Base-by-base conservation (phyloP, 2,329 filamentous ascomycete genomes). In the Aureobasidium sp. region DNA sequence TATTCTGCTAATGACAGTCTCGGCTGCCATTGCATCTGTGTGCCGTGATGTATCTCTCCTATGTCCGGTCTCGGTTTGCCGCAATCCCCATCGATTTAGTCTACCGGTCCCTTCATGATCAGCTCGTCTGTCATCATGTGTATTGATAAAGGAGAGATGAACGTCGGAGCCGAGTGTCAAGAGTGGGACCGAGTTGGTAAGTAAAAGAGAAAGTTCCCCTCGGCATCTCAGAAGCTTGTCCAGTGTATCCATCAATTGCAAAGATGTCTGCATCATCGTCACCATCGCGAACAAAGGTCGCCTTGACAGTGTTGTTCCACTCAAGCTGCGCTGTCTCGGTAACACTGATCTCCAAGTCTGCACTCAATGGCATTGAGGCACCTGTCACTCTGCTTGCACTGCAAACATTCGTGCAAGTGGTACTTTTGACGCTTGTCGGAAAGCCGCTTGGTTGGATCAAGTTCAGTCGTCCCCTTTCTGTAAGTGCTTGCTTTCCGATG, bases 261-360 rank as follows among this genome's bases (percentile, higher is more conserved):
- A 39, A 58, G 8, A 58, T 58, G 55, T 58, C 55, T 3, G 37
- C 20, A 27, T 37, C 55, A n/a, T 36, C 47, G 22, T 25, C 58
- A 42, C 58, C 45, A 17, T 52, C 58, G 44, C 34, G 58, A 25
- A 47, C 58, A 20, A 61, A 61, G 17, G 58, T 61, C 17, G 58
- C 58, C 37, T 44, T 61, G 39, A 61, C 58, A 25, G 48, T 61
- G 44, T 7, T 61, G 36, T 61, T 61, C 25, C 58, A 61, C 17
- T 61, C 58, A 15, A 51, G 45, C 27, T 61, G 58, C 20, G 58
- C 58, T 36, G 48, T 61, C 22, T 61, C 45, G 25, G 48, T 51
- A 27, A 61, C 58, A 2, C 27, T 61, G 58, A 61, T 61, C 37
- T 61, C 58, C 2, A 61, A 61, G 11, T 42, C 36, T 20, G 58